Evolutionary conservation across 1,284 basidiomycete genomes (phyloP).

Genomic region (Puccinia polysora): DNA sequence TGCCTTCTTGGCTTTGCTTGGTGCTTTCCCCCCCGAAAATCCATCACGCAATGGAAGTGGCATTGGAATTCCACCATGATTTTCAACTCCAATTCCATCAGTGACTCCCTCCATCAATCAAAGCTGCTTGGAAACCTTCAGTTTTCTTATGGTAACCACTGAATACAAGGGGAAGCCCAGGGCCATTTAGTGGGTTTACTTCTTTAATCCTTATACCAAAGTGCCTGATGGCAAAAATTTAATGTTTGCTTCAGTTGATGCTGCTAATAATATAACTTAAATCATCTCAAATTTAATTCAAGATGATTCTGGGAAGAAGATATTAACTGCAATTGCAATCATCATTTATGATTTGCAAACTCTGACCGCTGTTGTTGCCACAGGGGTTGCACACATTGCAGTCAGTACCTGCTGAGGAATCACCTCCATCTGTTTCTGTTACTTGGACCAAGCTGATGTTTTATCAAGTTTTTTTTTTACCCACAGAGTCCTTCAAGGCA

Average conservation of each 20-base stretch:
- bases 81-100: background rate
- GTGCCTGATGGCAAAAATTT: slow-evolving; percentile 11
- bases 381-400: slow-evolving; percentile 22
- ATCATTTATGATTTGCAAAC: slow-evolving; percentile 27
- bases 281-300: slow-evolving; percentile 2
- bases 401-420: background rate
- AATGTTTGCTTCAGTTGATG: slow-evolving; percentile 23
- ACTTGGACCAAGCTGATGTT: background rate
- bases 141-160: background rate
- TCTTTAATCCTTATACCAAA: slow-evolving; percentile 20
- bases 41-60: background rate
- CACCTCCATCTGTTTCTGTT: background rate
- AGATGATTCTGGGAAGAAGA: slow-evolving; percentile 15
- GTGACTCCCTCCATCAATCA: slow-evolving; percentile 11
- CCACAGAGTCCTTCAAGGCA: background rate
- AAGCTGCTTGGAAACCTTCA: slow-evolving; percentile 7
- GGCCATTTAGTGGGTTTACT: background rate
- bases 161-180: slow-evolving; percentile 8
- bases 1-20: background rate
- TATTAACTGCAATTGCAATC: slow-evolving; percentile 6
- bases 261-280: slow-evolving; percentile 17
- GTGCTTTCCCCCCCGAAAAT: background rate
- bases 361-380: slow-evolving; percentile 20
- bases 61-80: background rate
- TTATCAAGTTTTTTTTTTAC: background rate